A percentile compares a stretch with the other conserved stretches of the same genome.
phyloP scores from a whole-genome alignment of 2,329 filamentous ascomycete species.

The Dactylellina haptotyla region DNA sequence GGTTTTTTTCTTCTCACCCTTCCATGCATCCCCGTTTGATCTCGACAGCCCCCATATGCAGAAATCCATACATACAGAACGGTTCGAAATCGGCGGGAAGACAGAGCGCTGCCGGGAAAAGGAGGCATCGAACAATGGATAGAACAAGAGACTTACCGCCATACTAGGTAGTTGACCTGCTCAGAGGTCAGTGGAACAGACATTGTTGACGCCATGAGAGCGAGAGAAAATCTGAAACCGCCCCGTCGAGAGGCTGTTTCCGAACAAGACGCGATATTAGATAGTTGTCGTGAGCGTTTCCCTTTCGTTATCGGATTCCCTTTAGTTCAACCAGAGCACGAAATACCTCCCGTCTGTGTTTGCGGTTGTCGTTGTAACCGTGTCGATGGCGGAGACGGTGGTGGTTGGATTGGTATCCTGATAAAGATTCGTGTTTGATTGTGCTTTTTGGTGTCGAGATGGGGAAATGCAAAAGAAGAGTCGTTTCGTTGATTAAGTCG shows the following conservation, averaged over 20 bases:
- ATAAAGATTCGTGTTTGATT: slow-evolving; percentile 32
- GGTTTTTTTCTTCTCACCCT: slow-evolving; percentile 11
- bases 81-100: slow-evolving; percentile 23
- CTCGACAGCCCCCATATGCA: slow-evolving; percentile 26
- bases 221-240: slow-evolving; percentile 43
- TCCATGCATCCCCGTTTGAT: slow-evolving; percentile 17
- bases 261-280: slow-evolving; percentile 49
- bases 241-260: slow-evolving; percentile 50
- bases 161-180: slow-evolving; percentile 54
- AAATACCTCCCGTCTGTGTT: not conserved
- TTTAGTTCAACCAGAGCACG: slow-evolving; percentile 4
- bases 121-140: slow-evolving; percentile 14
- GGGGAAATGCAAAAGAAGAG: slow-evolving; percentile 46
- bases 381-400: not conserved
- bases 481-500: slow-evolving; percentile 49
- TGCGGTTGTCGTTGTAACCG: not conserved
- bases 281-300: slow-evolving; percentile 25
- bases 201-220: slow-evolving; percentile 40
- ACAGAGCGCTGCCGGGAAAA: slow-evolving; percentile 1
- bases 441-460: slow-evolving; percentile 40
- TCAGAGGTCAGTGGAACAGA: slow-evolving; percentile 54
- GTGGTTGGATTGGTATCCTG: slow-evolving; percentile 1
- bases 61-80: slow-evolving; percentile 20
- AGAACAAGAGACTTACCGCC: slow-evolving; percentile 45
- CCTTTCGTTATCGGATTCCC: not conserved